Conservation (phyloP, 768 basidiomycete genomes). For the Termitomyces sp. region DNA sequence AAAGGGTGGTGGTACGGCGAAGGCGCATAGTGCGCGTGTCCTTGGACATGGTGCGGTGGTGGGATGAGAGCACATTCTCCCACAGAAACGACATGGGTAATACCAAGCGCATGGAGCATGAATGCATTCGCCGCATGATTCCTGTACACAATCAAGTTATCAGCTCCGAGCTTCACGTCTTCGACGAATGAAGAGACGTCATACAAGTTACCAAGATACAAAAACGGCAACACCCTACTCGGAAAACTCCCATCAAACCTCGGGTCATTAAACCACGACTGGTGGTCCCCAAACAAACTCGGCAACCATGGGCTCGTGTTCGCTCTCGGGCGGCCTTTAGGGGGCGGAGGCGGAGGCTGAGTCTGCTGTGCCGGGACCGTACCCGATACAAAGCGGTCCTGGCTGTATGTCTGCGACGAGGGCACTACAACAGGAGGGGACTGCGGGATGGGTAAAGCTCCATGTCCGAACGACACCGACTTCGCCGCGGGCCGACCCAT, state of each 20-base stretch:
- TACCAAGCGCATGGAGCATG: conserved; percentile 94
- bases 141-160: conserved; percentile 33
- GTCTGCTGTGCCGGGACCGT: conserved; percentile 4
- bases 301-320: conserved; percentile 67
- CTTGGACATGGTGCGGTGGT: conserved; percentile 47
- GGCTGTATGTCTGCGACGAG: conserved; percentile 4
- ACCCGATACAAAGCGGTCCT: background rate
- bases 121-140: conserved; percentile 93
- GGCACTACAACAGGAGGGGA: conserved; percentile 25
- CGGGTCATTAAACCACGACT: conserved; percentile 93
- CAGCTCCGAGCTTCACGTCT: background rate
- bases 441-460: background rate
- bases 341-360: background rate
- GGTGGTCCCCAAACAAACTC: conserved; percentile 63
- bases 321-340: conserved; percentile 59
- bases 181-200: conserved; percentile 29
- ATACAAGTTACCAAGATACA: conserved; percentile 93
- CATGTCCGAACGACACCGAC: conserved; percentile 44
- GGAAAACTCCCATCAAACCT: conserved; percentile 97
- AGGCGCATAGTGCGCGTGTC: conserved; percentile 10
- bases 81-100: conserved; percentile 96
- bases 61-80: conserved; percentile 92
- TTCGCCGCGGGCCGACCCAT: conserved; percentile 44
- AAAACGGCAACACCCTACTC: conserved; percentile 85
- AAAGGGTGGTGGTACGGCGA: conserved; percentile 27